A percentile compares a stretch with the other conserved stretches of the same genome.
These are phyloP conservation scores for Bremia lactucae DNA, from an alignment of 352 stramenopile species.

Conservation along the genomic window DNA sequence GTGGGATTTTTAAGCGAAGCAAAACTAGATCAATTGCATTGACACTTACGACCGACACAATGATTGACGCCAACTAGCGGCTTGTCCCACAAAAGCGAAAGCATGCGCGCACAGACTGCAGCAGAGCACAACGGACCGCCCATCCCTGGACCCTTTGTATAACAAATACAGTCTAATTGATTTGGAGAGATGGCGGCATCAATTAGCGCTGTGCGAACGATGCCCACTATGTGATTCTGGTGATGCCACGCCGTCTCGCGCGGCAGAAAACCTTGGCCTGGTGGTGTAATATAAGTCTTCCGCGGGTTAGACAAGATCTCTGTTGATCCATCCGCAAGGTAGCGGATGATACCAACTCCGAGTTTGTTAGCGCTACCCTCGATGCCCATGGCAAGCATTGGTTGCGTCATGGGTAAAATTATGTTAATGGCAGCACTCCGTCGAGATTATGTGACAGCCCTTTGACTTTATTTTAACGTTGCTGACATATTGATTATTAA, in stretches of 20 bases:
- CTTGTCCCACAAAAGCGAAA: conserved; percentile 92
- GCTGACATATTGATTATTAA: too few species aligned
- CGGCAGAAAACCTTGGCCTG: conserved; percentile 96
- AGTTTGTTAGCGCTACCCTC: conserved; percentile 99
- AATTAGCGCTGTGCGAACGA: conserved; percentile 90
- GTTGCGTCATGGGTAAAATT: too few species aligned
- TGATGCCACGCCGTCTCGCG: conserved; percentile 98
- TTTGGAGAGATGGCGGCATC: conserved; percentile 83
- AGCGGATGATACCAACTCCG: conserved; percentile 79
- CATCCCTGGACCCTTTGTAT: conserved; percentile 97
- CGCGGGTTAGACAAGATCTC: conserved; percentile 96
- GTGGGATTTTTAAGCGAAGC: conserved; percentile 1
- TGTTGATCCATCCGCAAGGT: conserved; percentile 57
- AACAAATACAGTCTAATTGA: conserved; percentile 91
- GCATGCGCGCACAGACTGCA: conserved; percentile 90
- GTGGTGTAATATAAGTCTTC: conserved; percentile 98
- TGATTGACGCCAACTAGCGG: conserved; percentile 98
- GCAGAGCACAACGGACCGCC: conserved; percentile 94
- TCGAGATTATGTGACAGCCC: conserved; percentile 19
- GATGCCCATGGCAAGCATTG: conserved; percentile 93
- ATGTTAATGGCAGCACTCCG: conserved; percentile 42
- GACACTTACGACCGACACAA: conserved; percentile 90
- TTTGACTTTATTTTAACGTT: conserved; percentile 54
- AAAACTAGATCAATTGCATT: neutral
- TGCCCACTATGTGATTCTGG: conserved; percentile 92